A percentile compares a stretch with the other conserved stretches of the same genome.
Evolutionary conservation across 2,329 filamentous ascomycete species (phyloP).

Genomic region (Aspergillus sp.): DNA sequence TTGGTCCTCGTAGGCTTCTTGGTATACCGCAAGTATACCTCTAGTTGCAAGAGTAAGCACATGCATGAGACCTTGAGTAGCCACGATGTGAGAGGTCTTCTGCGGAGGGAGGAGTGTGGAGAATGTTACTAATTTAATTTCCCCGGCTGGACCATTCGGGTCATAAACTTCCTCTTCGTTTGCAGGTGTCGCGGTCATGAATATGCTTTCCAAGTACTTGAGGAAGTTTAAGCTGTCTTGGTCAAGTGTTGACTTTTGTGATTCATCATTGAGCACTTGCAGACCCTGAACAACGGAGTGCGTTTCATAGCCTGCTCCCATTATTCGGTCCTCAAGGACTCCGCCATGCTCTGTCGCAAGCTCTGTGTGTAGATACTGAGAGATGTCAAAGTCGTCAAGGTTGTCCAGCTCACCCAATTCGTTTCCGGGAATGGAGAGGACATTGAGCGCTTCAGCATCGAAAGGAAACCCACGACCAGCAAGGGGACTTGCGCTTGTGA

Average conservation of each 20-base stretch:
- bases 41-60: slow-evolving; percentile 70
- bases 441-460: slow-evolving; percentile 29
- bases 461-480: slow-evolving; percentile 51
- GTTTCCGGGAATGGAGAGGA: slow-evolving; percentile 23
- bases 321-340: slow-evolving; percentile 17
- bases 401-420: slow-evolving; percentile 26
- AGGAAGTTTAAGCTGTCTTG: slow-evolving; percentile 65
- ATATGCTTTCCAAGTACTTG: slow-evolving; percentile 55
- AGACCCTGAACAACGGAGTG: slow-evolving; percentile 4
- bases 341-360: slow-evolving; percentile 18
- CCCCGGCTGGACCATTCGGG: background rate
- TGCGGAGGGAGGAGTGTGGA: slow-evolving; percentile 65
- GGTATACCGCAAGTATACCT: slow-evolving; percentile 62
- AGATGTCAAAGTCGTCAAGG: slow-evolving; percentile 33
- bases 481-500: slow-evolving; percentile 64
- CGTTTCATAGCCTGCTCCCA: slow-evolving; percentile 35
- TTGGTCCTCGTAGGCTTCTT: slow-evolving; percentile 50
- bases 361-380: slow-evolving; percentile 37
- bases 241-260: slow-evolving; percentile 57
- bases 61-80: slow-evolving; percentile 75
- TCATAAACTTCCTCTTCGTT: slow-evolving; percentile 19
- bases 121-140: slow-evolving; percentile 57
- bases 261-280: slow-evolving; percentile 36
- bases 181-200: slow-evolving; percentile 36
- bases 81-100: slow-evolving; percentile 59